phyloP scores from a whole-genome alignment of 164 flowering plant genomes.

The Vitis rotundifolia region DNA sequence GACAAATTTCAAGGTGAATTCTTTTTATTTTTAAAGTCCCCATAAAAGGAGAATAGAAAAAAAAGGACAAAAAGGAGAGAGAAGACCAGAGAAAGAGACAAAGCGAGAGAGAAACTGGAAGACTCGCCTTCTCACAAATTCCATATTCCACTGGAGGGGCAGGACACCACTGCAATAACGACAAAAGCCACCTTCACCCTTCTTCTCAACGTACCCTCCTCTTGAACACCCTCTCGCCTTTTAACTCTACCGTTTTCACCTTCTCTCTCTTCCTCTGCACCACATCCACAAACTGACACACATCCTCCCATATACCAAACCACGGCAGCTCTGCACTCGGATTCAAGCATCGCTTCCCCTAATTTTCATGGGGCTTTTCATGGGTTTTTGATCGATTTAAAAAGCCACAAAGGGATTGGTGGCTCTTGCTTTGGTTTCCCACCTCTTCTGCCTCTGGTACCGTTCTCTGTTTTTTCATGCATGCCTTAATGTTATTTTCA shows the following conservation, averaged over 20 bases:
- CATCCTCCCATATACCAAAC: neutral
- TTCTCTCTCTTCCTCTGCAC: slow-evolving; percentile 1
- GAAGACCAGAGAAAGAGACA: neutral
- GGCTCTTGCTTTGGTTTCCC: slow-evolving; percentile 14
- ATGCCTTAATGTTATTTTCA: neutral
- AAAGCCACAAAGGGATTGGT: slow-evolving; percentile 39
- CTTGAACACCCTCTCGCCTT: too few species aligned
- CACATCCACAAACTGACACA: neutral
- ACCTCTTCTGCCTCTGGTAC: neutral
- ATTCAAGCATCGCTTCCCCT: slow-evolving; percentile 1
- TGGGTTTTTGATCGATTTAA: slow-evolving; percentile 39
- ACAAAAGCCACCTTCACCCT: slow-evolving; percentile 43
- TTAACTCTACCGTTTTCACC: too few species aligned
- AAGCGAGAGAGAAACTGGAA: neutral
- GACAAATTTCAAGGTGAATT: too few species aligned
- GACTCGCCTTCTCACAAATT: slow-evolving; percentile 45
- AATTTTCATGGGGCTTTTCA: slow-evolving; percentile 19
- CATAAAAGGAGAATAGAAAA: too few species aligned
- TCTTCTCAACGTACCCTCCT: slow-evolving; percentile 33
- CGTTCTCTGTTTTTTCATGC: slow-evolving; percentile 1
- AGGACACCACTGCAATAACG: slow-evolving; percentile 33
- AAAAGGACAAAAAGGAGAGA: neutral
- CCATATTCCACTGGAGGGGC: slow-evolving; percentile 38
- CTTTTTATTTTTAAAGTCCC: too few species aligned
- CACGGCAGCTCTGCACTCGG: neutral